These are phyloP conservation scores for Phytopythium cucurbitacearum DNA, from an alignment of 352 stramenopile species.

Conservation along the genomic window DNA sequence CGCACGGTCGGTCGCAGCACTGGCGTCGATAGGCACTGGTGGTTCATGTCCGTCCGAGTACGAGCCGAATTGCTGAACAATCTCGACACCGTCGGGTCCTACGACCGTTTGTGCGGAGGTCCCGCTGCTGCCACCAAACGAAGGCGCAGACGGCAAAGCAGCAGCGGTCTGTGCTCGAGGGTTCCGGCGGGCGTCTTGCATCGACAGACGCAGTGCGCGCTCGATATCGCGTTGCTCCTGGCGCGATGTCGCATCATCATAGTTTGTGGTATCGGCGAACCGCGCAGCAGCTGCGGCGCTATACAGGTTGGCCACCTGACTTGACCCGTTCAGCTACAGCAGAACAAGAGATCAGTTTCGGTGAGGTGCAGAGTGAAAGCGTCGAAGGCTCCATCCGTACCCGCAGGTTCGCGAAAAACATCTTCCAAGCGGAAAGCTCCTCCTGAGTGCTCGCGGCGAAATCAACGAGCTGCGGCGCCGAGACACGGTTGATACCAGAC, in stretches of 20 bases:
- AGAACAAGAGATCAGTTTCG: neutral
- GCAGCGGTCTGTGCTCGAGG: neutral
- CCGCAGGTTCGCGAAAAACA: constrained; percentile 53
- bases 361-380: neutral
- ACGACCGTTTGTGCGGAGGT: constrained; percentile 42
- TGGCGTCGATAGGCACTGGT: constrained; percentile 5
- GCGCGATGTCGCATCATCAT: constrained; percentile 16
- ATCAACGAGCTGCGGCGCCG: constrained; percentile 53
- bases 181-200: constrained; percentile 43
- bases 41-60: constrained; percentile 7
- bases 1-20: neutral
- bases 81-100: constrained; percentile 70
- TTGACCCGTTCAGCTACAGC: neutral
- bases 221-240: constrained; percentile 61
- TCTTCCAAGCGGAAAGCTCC: constrained; percentile 68
- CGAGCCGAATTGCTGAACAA: constrained; percentile 52
- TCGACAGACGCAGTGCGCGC: constrained; percentile 47
- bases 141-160: constrained; percentile 25
- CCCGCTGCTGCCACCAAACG: constrained; percentile 10
- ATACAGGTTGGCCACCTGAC: neutral
- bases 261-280: neutral
- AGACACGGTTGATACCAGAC: constrained; percentile 52
- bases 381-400: constrained; percentile 13
- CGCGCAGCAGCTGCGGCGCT: neutral
- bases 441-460: constrained; percentile 55